phyloP scores from a whole-genome alignment of 2,329 filamentous ascomycete species.

The Lachnellula hyalina region DNA sequence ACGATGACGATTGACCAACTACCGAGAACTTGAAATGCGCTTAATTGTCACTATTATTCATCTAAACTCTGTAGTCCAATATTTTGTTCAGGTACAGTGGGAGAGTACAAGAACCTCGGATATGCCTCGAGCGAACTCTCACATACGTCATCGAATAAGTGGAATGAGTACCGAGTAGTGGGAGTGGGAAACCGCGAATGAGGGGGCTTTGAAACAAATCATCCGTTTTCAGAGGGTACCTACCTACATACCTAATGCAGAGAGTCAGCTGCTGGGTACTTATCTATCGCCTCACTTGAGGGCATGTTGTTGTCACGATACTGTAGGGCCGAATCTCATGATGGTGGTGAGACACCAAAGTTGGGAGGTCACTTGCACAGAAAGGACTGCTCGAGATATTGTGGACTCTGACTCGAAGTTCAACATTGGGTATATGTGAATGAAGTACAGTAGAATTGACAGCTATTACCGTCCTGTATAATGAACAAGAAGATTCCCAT shows the following conservation, averaged over 20 bases:
- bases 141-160: background rate
- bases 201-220: too few species aligned
- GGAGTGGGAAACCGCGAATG: too few species aligned
- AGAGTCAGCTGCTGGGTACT: too few species aligned
- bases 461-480: slow-evolving; percentile 4
- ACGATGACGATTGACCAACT: background rate
- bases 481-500: slow-evolving; percentile 6
- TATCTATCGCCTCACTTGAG: too few species aligned
- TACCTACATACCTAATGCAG: too few species aligned
- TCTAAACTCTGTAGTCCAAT: background rate
- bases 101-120: background rate
- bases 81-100: background rate
- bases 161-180: too few species aligned
- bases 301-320: too few species aligned
- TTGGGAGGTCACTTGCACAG: background rate
- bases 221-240: too few species aligned
- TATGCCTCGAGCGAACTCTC: background rate
- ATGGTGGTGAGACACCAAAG: too few species aligned
- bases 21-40: background rate
- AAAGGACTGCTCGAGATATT: background rate
- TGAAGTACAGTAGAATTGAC: slow-evolving; percentile 1
- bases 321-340: too few species aligned
- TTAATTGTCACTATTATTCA: background rate
- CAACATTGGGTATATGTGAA: background rate
- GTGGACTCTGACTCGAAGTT: too few species aligned